These are phyloP conservation scores for Metschnikowia matae DNA, from an alignment of 805 yeast genomes.

Conservation along the genomic window DNA sequence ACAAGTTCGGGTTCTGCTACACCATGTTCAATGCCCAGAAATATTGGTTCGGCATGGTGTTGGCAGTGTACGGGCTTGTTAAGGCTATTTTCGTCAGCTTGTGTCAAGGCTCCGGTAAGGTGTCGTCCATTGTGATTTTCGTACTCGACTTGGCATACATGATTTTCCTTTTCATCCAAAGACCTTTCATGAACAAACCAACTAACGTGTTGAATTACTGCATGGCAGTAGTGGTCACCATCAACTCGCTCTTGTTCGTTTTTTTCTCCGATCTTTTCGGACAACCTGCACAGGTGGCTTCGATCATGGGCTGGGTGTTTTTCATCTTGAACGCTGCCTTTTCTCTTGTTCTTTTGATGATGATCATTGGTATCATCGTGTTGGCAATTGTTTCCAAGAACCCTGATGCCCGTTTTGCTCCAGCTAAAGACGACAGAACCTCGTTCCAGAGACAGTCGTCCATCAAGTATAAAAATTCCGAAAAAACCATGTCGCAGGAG, in stretches of 20 bases:
- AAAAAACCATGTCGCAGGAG: conserved; percentile 6
- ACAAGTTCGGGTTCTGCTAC: conserved; percentile 83
- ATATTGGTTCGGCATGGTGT: conserved; percentile 78
- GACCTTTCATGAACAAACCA: conserved; percentile 78
- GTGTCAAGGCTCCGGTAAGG: conserved; percentile 76
- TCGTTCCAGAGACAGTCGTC: conserved; percentile 64
- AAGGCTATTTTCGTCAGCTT: conserved; percentile 74
- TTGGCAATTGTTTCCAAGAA: conserved; percentile 69
- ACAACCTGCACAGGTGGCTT: conserved; percentile 72
- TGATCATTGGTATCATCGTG: conserved; percentile 63
- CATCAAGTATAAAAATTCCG: conserved; percentile 32
- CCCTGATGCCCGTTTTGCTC: conserved; percentile 85
- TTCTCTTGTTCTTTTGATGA: conserved; percentile 65
- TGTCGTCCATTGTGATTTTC: conserved; percentile 75
- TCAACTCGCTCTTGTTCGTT: conserved; percentile 79
- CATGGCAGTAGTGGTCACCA: conserved; percentile 64
- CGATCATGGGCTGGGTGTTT: conserved; percentile 90
- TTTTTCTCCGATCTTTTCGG: conserved; percentile 83
- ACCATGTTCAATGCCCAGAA: conserved; percentile 79
- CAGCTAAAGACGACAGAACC: conserved; percentile 88
- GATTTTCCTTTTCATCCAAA: conserved; percentile 53
- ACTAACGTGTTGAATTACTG: conserved; percentile 74
- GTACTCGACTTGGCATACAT: conserved; percentile 71
- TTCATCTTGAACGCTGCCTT: conserved; percentile 88
- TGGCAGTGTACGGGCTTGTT: conserved; percentile 55